Evolutionary conservation across 169 alveolate species (phyloP), one percentile per base, ranked within the genome.

Genomic region (Plasmodium coatneyi): DNA sequence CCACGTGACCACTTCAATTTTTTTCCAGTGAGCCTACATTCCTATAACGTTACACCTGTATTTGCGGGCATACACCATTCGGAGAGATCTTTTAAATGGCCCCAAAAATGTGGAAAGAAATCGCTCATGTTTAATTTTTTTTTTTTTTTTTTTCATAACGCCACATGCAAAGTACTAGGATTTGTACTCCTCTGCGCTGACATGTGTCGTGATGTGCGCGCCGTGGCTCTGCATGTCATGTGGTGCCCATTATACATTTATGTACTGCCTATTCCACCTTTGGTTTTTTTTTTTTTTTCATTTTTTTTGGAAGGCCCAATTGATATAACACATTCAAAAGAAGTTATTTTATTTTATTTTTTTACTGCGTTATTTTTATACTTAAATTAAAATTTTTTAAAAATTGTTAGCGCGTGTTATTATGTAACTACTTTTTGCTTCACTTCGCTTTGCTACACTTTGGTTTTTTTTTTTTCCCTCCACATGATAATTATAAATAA

Each of bases 401-500:
- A 12, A 43, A 43, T 43, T 43, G 54, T 43, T 43, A 43, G 54
- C 54, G 12, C 46, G 46, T 6, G 9, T 39, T 39, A 39, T 43
- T 43, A 43, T 43, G 54, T 43, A 43, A 43, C 54, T 10, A 43
- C 54, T 43, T 43, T 43, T 43, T 43, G 54, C 74, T 60, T 60
- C 32, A 25, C 32, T 60, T 60, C 74, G 30, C 30, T 56, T 56
- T 56, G 32, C 32, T 60, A 14, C 36, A 6, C 14, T n/a, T 60
- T 60, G 74, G 3, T 60, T 60, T 60, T 60, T 60, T 60, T 60
- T 60, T 60, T 60, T 19, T 6, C 1, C 14, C 32, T 60, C 32
- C 32, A 66, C 76, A 6, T 66, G 76, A 66, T 66, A 66, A 66
- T 66, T 66, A 66, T 66, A 66, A 66, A 66, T 66, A 66, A 66